These are phyloP conservation scores for Fraxinus ornus DNA, from an alignment of 305 asterid genomes.

Conservation along the genomic window DNA sequence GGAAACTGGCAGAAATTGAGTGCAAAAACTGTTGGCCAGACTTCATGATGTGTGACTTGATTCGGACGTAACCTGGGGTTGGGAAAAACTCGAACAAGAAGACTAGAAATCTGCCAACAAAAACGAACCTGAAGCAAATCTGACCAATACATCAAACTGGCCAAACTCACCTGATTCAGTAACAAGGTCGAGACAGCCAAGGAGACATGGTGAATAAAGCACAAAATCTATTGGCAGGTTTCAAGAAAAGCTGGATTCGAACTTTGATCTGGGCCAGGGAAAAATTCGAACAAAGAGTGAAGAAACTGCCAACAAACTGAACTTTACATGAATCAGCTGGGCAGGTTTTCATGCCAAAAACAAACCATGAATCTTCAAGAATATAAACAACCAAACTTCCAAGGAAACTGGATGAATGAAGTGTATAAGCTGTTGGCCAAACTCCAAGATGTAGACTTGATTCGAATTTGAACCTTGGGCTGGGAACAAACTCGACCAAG, in stretches of 20 bases:
- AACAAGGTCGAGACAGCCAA: neutral
- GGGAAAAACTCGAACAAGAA: neutral
- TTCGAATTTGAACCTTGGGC: neutral
- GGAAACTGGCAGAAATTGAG: neutral
- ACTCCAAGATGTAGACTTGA: neutral
- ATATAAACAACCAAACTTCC: neutral
- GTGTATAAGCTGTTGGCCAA: neutral
- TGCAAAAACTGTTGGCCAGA: neutral
- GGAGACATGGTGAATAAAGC: neutral
- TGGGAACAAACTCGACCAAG: neutral
- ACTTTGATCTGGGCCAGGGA: neutral
- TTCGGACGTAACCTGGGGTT: neutral
- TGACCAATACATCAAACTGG: neutral
- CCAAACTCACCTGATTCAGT: neutral
- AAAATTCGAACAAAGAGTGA: neutral
- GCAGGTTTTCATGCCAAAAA: neutral
- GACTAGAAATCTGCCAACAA: neutral
- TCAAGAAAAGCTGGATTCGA: neutral
- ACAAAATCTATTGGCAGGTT: neutral
- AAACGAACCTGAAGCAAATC: neutral
- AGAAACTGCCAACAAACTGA: neutral
- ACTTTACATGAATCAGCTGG: neutral
- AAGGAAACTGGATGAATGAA: neutral
- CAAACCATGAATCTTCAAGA: neutral
- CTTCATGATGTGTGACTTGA: neutral